A percentile compares a stretch with the other conserved stretches of the same genome.
Evolutionary conservation across 495 filamentous ascomycete species (phyloP).

Genomic region (Pyrenula massariospora): DNA sequence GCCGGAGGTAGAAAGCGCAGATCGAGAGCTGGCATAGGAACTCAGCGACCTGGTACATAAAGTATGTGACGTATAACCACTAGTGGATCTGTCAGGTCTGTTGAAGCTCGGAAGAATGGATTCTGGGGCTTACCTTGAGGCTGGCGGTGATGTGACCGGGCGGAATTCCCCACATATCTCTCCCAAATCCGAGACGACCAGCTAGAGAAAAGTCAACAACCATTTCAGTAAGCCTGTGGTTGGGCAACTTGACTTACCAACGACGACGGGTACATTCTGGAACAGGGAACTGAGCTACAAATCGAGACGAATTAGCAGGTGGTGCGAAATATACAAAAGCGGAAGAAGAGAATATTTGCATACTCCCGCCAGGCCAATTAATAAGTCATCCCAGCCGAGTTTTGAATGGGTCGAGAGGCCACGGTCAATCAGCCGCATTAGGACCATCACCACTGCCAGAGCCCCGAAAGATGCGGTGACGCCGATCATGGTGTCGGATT

Average conservation of each 20-base stretch:
- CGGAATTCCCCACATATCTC: constrained; percentile 34
- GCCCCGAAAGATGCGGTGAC: neutral
- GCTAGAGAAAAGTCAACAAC: constrained; percentile 8
- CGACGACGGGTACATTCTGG: neutral
- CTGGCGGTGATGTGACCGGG: constrained; percentile 30
- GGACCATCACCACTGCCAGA: neutral
- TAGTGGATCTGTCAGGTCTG: neutral
- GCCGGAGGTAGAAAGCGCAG: constrained; percentile 23
- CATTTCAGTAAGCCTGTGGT: neutral
- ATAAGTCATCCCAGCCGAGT: neutral
- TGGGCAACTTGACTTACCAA: neutral
- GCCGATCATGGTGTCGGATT: neutral
- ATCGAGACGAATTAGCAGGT: neutral
- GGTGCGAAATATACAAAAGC: neutral
- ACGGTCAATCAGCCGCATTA: neutral
- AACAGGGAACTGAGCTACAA: neutral
- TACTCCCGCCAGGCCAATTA: neutral
- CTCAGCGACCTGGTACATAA: constrained; percentile 18
- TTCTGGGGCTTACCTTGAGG: constrained; percentile 17
- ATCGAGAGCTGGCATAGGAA: constrained; percentile 27
- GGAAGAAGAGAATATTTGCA: neutral
- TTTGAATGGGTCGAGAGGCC: neutral
- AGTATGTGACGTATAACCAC: constrained; percentile 12
- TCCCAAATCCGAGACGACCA: constrained; percentile 27
- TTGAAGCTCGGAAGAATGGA: neutral